phyloP scores from a whole-genome alignment of 2,329 filamentous ascomycete species.

The Albophoma yamanashiensis region DNA sequence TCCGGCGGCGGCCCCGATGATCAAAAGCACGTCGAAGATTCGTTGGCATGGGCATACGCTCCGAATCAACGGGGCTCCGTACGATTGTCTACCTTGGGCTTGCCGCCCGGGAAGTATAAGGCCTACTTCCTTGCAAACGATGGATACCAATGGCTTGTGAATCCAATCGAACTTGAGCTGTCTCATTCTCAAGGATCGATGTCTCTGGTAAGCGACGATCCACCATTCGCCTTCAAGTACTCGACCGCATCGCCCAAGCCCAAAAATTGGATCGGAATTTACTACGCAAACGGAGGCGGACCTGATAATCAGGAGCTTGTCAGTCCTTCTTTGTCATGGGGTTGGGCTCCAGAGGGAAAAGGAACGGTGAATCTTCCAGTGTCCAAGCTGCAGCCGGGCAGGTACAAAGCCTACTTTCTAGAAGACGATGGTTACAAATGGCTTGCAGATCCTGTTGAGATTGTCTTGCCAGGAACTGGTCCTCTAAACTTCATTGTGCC shows the following conservation, averaged over 20 bases:
- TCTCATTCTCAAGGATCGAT: not conserved
- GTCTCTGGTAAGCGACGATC: not conserved
- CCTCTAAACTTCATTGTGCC: slow-evolving; percentile 14
- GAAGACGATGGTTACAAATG: slow-evolving; percentile 20
- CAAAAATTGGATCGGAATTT: slow-evolving; percentile 27
- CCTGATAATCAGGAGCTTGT: slow-evolving; percentile 16
- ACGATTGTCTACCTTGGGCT: slow-evolving; percentile 7
- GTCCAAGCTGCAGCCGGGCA: slow-evolving; percentile 11
- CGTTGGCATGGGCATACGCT: slow-evolving; percentile 21
- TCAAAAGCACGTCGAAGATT: slow-evolving; percentile 11
- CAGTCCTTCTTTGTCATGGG: slow-evolving; percentile 18
- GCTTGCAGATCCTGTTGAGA: slow-evolving; percentile 18
- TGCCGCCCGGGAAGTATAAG: slow-evolving; percentile 18
- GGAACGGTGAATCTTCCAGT: slow-evolving; percentile 14
- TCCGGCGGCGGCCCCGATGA: slow-evolving; percentile 19
- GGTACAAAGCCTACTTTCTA: slow-evolving; percentile 23
- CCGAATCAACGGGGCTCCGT: slow-evolving; percentile 13
- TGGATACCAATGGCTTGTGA: slow-evolving; percentile 21
- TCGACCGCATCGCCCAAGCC: slow-evolving; percentile 11
- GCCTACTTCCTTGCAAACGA: slow-evolving; percentile 21
- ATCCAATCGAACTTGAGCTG: slow-evolving; percentile 14
- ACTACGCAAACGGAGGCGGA: slow-evolving; percentile 16
- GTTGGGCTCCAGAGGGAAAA: slow-evolving; percentile 13
- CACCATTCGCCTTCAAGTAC: slow-evolving; percentile 19
- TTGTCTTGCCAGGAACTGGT: slow-evolving; percentile 10